phyloP scores from a whole-genome alignment of 306 rosid genomes.

The Ammopiptanthus mongolicus region DNA sequence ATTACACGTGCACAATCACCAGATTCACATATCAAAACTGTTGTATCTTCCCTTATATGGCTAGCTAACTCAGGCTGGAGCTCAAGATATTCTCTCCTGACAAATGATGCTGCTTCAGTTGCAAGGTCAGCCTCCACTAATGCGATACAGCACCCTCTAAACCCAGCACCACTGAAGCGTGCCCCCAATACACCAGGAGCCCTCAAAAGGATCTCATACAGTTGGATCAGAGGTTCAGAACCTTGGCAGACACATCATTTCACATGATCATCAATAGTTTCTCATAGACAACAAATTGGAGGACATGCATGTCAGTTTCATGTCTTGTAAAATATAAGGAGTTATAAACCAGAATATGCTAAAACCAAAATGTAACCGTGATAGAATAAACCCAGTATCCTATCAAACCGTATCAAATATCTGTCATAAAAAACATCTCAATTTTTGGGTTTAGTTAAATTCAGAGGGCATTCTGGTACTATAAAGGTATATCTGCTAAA shows the following conservation, averaged over 20 bases:
- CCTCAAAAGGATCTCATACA: conserved; percentile 66
- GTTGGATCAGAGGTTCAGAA: conserved; percentile 70
- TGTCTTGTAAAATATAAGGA: not conserved
- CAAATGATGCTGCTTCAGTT: conserved; percentile 68
- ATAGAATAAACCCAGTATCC: no score
- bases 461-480: not conserved
- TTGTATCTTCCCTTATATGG: conserved; percentile 25
- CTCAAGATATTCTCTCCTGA: conserved; percentile 55
- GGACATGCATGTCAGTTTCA: not conserved
- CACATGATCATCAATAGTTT: conserved; percentile 6
- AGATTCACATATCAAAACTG: conserved; percentile 68
- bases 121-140: conserved; percentile 66
- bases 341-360: not conserved
- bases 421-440: not conserved
- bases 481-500: not conserved
- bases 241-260: conserved; percentile 40
- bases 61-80: conserved; percentile 61
- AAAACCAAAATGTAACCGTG: conserved; percentile 1
- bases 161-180: conserved; percentile 96
- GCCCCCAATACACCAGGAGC: conserved; percentile 90
- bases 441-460: not conserved
- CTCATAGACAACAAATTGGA: conserved; percentile 4
- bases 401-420: not conserved
- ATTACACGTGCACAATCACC: conserved; percentile 67
- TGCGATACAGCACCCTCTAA: conserved; percentile 91